phyloP scores from a whole-genome alignment of 1,284 basidiomycete genomes.

The Erythrobasidium hasegawianum region DNA sequence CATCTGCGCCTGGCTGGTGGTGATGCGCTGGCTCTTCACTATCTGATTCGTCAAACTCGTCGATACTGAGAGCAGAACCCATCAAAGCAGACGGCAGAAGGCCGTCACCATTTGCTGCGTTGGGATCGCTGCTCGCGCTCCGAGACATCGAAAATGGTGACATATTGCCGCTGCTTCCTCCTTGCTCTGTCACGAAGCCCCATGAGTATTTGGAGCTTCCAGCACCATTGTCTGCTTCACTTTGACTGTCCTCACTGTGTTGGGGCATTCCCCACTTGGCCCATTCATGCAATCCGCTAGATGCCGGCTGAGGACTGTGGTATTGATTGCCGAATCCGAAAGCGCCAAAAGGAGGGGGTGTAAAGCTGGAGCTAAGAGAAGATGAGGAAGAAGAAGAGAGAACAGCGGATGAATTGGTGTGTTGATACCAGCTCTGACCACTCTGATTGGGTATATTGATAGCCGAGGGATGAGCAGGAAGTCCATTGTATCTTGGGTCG shows the following conservation, averaged over 20 bases:
- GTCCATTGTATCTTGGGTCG: constrained; percentile 29
- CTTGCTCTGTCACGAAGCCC: constrained; percentile 6
- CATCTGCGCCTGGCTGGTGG: constrained; percentile 5
- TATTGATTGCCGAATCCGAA: constrained; percentile 25
- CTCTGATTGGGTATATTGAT: constrained; percentile 15
- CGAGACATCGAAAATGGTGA: not conserved
- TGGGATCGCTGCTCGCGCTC: constrained; percentile 5
- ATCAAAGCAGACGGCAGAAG: constrained; percentile 6
- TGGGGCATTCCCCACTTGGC: constrained; percentile 20
- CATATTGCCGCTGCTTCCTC: not conserved
- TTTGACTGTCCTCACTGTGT: not conserved
- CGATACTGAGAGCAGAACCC: constrained; percentile 21
- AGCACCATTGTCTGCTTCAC: not conserved
- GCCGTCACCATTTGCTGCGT: not conserved
- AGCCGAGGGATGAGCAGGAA: constrained; percentile 10
- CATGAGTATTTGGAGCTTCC: constrained; percentile 9
- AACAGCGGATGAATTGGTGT: constrained; percentile 14
- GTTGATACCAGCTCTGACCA: not conserved
- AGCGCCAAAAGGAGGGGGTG: constrained; percentile 26
- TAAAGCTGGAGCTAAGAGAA: constrained; percentile 29
- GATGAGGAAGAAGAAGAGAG: constrained; percentile 16
- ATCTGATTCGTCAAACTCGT: constrained; percentile 33
- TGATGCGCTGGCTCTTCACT: no score
- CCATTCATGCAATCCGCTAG: constrained; percentile 8
- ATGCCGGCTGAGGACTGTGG: constrained; percentile 6